A percentile compares a stretch with the other conserved stretches of the same genome.
phyloP scores from a whole-genome alignment of 208 protist genomes.

The Leishmania aethiopica region DNA sequence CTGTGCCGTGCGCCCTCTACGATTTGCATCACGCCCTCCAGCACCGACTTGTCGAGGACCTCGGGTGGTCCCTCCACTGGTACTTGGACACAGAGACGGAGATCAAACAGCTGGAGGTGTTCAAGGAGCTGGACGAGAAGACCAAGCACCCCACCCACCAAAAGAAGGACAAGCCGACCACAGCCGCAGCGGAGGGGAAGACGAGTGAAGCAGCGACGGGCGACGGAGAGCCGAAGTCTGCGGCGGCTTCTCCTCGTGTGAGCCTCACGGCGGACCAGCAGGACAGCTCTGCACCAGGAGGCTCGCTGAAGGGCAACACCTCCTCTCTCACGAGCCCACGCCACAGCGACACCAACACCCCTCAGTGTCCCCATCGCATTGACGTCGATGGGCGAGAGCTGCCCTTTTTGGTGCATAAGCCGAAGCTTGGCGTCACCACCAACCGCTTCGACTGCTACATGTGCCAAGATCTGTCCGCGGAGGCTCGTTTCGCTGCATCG shows the following conservation, averaged over 20 bases:
- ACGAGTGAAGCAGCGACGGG: not conserved
- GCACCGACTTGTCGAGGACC: conserved; percentile 24
- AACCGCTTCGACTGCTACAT: conserved; percentile 17
- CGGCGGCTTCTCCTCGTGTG: not conserved
- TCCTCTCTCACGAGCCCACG: conserved; percentile 5
- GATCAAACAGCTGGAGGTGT: conserved; percentile 17
- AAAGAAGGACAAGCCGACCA: not conserved
- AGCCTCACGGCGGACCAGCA: not conserved
- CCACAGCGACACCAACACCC: conserved; percentile 21
- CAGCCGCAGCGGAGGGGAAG: not conserved
- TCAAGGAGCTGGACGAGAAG: conserved; percentile 16
- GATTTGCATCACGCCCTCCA: conserved; percentile 28
- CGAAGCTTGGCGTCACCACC: conserved; percentile 19
- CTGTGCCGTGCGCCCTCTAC: conserved; percentile 24
- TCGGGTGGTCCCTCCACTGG: conserved; percentile 32
- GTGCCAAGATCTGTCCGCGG: conserved; percentile 17
- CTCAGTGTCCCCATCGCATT: not conserved
- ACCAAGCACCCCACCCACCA: not conserved
- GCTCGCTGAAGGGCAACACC: not conserved
- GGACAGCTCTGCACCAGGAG: not conserved
- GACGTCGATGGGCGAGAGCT: conserved; percentile 17
- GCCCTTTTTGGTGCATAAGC: conserved; percentile 18
- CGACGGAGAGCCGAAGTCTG: not conserved
- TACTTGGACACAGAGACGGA: conserved; percentile 30
- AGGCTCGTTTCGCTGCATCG: conserved; percentile 1